These are phyloP conservation scores for Paramarasmius palmivorus DNA, from an alignment of 1,284 basidiomycete genomes.

Conservation along the genomic window DNA sequence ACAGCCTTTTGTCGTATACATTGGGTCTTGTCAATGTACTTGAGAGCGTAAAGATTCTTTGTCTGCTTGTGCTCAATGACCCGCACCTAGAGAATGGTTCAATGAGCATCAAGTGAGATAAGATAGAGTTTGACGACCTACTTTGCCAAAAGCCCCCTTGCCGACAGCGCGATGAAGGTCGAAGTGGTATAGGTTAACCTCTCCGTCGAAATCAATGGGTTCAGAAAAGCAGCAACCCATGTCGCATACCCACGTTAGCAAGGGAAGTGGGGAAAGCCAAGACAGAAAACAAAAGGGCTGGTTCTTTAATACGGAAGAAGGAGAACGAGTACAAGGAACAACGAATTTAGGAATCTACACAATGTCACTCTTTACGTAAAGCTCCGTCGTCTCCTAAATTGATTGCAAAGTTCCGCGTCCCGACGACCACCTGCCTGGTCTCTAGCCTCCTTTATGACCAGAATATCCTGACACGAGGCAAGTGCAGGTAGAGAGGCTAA, in stretches of 20 bases:
- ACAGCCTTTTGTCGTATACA: conserved; percentile 93
- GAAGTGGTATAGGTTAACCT: conserved; percentile 95
- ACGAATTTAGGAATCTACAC: not conserved
- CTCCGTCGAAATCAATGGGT: conserved; percentile 91
- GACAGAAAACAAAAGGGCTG: not conserved
- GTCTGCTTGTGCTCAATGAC: conserved; percentile 96
- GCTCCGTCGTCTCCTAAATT: not conserved
- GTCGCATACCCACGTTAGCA: conserved; percentile 6
- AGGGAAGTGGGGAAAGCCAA: not conserved
- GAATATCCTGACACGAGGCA: no score
- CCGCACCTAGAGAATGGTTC: conserved; percentile 53
- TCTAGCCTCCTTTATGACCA: no score
- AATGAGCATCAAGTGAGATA: not conserved
- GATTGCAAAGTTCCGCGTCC: not conserved
- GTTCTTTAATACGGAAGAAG: not conserved
- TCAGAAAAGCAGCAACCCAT: conserved; percentile 52
- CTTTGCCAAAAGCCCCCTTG: conserved; percentile 98
- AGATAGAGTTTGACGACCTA: conserved; percentile 32
- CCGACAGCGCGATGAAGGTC: conserved; percentile 92
- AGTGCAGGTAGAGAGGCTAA: no score
- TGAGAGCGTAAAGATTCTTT: conserved; percentile 92
- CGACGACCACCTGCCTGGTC: no score
- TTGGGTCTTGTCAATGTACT: conserved; percentile 95
- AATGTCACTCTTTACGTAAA: not conserved
- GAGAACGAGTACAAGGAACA: not conserved